phyloP scores from a whole-genome alignment of 805 yeast genomes.

The Brettanomyces nanus region DNA sequence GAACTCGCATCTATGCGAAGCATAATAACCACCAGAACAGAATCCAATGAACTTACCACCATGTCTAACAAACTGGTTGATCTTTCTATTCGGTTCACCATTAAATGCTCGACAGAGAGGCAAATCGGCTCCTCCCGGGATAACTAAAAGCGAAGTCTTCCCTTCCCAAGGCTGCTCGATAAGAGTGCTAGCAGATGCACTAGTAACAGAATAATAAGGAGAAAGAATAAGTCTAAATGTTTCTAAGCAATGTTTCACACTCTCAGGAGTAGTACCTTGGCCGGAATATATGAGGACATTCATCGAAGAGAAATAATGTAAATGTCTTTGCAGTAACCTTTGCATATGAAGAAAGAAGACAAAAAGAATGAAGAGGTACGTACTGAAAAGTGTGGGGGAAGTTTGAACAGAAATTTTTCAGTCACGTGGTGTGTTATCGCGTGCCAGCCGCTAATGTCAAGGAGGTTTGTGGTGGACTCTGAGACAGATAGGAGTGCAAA shows the following conservation, averaged over 20 bases:
- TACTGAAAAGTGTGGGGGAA: too few relatives aligned
- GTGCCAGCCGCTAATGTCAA: too few relatives aligned
- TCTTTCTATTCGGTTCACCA: conserved; percentile 57
- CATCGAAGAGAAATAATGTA: conserved; percentile 31
- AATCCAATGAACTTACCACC: conserved; percentile 87
- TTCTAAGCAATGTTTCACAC: conserved; percentile 77
- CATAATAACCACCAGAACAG: conserved; percentile 95
- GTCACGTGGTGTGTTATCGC: too few relatives aligned
- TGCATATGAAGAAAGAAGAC: too few relatives aligned
- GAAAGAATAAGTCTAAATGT: conserved; percentile 67
- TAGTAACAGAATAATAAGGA: conserved; percentile 80
- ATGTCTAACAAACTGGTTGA: conserved; percentile 52
- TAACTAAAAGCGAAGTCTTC: conserved; percentile 68
- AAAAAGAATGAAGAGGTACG: too few relatives aligned
- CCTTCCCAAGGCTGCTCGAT: conserved; percentile 81
- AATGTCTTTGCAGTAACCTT: not conserved
- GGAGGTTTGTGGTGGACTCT: too few relatives aligned
- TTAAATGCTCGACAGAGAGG: conserved; percentile 72
- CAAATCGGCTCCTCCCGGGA: conserved; percentile 97
- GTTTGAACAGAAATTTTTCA: too few relatives aligned
- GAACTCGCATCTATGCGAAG: conserved; percentile 68
- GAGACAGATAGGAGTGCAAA: too few relatives aligned
- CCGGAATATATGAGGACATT: conserved; percentile 68
- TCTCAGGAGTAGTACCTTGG: conserved; percentile 81
- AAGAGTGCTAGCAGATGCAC: conserved; percentile 55